These are phyloP conservation scores for Meyerozyma guilliermondii DNA, from an alignment of 1,139 yeast genomes.

Conservation along the genomic window DNA sequence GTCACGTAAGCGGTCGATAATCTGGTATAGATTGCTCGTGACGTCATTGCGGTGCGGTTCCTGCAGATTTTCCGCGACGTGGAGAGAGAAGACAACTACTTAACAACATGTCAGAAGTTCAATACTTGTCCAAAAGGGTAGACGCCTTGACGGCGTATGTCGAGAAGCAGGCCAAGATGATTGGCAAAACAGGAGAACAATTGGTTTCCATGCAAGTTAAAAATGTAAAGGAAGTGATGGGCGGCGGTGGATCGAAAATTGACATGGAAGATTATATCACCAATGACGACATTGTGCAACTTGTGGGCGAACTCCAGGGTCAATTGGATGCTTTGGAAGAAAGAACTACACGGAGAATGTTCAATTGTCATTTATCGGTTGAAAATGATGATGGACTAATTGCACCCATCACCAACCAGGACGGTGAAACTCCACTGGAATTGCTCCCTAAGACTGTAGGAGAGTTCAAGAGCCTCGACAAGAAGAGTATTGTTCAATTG, in stretches of 20 bases:
- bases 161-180: constrained; percentile 36
- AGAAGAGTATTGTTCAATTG: constrained; percentile 44
- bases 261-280: constrained; percentile 64
- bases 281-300: constrained; percentile 67
- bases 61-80: not conserved
- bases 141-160: constrained; percentile 46
- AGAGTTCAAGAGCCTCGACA: constrained; percentile 45
- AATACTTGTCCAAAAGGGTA: constrained; percentile 38
- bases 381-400: constrained; percentile 11
- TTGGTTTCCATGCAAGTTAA: constrained; percentile 62
- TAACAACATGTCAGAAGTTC: constrained; percentile 10
- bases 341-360: constrained; percentile 54
- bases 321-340: constrained; percentile 74
- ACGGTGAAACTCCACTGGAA: constrained; percentile 63
- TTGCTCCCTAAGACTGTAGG: constrained; percentile 57
- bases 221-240: constrained; percentile 38
- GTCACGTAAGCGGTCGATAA: not conserved
- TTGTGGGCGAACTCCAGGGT: constrained; percentile 81
- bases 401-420: constrained; percentile 48
- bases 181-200: constrained; percentile 69
- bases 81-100: not conserved
- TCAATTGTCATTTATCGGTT: constrained; percentile 31
- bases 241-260: constrained; percentile 22
- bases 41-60: not conserved
- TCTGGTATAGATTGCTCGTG: not conserved